Evolutionary conservation across 1,284 basidiomycete genomes (phyloP), one percentile per base, ranked within the genome.

Genomic region (Laetiporus sulphureus): DNA sequence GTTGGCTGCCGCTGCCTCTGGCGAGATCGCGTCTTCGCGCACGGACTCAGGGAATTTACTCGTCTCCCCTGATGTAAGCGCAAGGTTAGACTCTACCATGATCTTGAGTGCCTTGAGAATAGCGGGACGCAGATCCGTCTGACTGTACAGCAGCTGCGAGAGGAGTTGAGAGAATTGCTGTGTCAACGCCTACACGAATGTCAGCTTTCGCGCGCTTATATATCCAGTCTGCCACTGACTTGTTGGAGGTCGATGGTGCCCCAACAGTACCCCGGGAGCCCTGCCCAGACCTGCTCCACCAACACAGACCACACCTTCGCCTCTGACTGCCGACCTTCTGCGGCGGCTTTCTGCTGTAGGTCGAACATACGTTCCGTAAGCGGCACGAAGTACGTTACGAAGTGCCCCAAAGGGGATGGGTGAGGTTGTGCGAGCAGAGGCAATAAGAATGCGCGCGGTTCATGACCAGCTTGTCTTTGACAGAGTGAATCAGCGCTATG

Each of bases 301-400:
- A 98, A 73, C 8, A 95, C 91, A 53, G 81, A 87, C 86, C 91
- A 97, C 35, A 97, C 82, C 65, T 98, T 98, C 15, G 86, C 88
- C 63, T 98, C 93, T 5, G 90, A 79, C 36, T 71, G 72, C 35
- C 83, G 78, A 11, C 76, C 79, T 36, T 79, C 82, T 3, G 71
- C 66, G 47, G 88, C 84, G 0, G 89, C 85, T 4, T 73, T 78
- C 62, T 81, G 76, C 62, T 94, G 85, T 37, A 91, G 67, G 54
- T 91, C 79, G 58, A 98, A 99, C 74, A 99, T 83, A 30, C 83
- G 76, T 62, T 97, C 94, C 30, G 91, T 96, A 27, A 99, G 68
- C 12, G 96, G 93, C 6, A 99, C 87, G 52, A 99, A 95, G 62
- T 90, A 89, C 3, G 76, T 73, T 13, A 91, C 73, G 58, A 99